A percentile compares a stretch with the other conserved stretches of the same genome.
Evolutionary conservation across 2,329 filamentous ascomycete genomes (phyloP).

Genomic region (Arthrobotrys pseudoclavata): DNA sequence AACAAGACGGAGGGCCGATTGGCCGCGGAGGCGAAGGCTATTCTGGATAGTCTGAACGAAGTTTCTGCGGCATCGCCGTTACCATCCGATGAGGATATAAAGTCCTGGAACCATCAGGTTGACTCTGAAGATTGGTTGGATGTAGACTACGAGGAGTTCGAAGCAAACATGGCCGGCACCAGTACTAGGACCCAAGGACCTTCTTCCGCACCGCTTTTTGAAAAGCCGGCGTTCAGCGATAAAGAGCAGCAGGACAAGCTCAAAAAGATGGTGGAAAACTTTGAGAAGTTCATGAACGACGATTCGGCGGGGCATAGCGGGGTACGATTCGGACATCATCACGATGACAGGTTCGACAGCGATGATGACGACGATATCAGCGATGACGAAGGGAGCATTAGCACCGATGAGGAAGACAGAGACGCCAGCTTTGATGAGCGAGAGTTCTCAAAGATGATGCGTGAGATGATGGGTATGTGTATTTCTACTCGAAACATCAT

Average conservation of each 20-base stretch:
- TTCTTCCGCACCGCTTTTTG: constrained; percentile 61
- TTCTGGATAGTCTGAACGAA: constrained; percentile 43
- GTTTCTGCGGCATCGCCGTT: constrained; percentile 66
- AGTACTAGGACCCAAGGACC: constrained; percentile 58
- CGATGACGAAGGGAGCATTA: constrained; percentile 69
- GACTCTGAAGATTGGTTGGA: constrained; percentile 93
- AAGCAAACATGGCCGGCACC: constrained; percentile 78
- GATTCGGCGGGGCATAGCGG: constrained; percentile 84
- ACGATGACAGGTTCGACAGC: constrained; percentile 75
- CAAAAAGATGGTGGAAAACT: constrained; percentile 91
- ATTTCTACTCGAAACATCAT: constrained; percentile 61
- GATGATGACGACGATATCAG: constrained; percentile 72
- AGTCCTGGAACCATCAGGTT: constrained; percentile 76
- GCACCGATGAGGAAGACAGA: constrained; percentile 71
- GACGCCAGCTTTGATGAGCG: constrained; percentile 82
- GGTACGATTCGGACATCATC: constrained; percentile 72
- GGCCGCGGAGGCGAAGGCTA: constrained; percentile 45
- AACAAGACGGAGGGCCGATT: constrained; percentile 67
- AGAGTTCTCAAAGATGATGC: constrained; percentile 88
- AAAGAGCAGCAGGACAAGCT: constrained; percentile 79
- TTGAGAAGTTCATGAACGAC: constrained; percentile 85
- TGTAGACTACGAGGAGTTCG: constrained; percentile 90
- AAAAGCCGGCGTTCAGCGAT: constrained; percentile 73
- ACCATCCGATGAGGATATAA: constrained; percentile 81
- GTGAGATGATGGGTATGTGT: constrained; percentile 83